phyloP scores from a whole-genome alignment of 352 stramenopile species.

The Phytophthora pini region DNA sequence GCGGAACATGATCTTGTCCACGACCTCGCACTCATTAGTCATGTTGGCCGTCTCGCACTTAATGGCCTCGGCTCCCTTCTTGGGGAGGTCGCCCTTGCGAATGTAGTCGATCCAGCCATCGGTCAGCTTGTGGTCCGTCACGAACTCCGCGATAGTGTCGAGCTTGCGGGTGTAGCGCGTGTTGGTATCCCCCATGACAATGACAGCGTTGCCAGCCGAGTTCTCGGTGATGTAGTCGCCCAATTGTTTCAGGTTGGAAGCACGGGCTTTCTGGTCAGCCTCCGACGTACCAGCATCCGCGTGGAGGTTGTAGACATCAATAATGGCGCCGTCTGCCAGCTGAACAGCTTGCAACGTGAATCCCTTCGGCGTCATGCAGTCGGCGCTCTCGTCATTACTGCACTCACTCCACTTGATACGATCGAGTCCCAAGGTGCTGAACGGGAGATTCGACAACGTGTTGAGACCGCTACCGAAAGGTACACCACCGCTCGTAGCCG shows the following conservation, averaged over 20 bases:
- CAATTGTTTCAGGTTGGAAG: slow-evolving; percentile 53
- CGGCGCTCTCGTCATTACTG: slow-evolving; percentile 50
- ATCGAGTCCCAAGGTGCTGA: slow-evolving; percentile 46
- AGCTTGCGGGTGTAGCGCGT: slow-evolving; percentile 53
- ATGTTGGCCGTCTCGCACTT: slow-evolving; percentile 42
- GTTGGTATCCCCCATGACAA: slow-evolving; percentile 68
- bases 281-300: slow-evolving; percentile 42
- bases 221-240: slow-evolving; percentile 50
- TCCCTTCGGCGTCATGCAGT: slow-evolving; percentile 67
- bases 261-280: slow-evolving; percentile 40
- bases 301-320: slow-evolving; percentile 67
- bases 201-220: slow-evolving; percentile 51
- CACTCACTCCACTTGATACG: slow-evolving; percentile 53
- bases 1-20: slow-evolving; percentile 71
- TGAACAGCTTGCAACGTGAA: slow-evolving; percentile 56
- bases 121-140: slow-evolving; percentile 35
- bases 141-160: slow-evolving; percentile 50
- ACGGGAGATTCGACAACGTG: slow-evolving; percentile 51
- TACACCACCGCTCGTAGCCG: slow-evolving; percentile 53
- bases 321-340: slow-evolving; percentile 44
- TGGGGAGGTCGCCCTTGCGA: slow-evolving; percentile 39
- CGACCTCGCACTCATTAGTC: slow-evolving; percentile 56
- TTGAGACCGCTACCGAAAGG: slow-evolving; percentile 58
- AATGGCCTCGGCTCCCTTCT: slow-evolving; percentile 44
- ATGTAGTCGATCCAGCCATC: slow-evolving; percentile 58